phyloP scores from a whole-genome alignment of 345 rosid genomes.

The Pistacia vera region DNA sequence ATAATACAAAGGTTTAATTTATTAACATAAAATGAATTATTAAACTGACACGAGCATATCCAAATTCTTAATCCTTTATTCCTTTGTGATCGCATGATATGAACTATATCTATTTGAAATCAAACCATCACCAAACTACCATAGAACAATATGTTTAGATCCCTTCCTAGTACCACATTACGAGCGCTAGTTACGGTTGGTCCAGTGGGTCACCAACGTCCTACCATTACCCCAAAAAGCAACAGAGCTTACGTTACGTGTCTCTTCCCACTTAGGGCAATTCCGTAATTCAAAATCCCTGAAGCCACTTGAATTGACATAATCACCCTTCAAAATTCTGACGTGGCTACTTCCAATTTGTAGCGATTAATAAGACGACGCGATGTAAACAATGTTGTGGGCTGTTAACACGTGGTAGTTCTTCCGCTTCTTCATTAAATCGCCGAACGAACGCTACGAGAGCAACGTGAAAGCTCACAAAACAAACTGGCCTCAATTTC shows the following conservation, averaged over 20 bases:
- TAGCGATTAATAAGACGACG: not conserved
- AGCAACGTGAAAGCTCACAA: constrained; percentile 6
- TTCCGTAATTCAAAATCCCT: not conserved
- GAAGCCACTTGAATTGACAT: not conserved
- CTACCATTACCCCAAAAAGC: no score
- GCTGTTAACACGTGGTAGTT: constrained; percentile 1
- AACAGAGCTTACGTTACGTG: not conserved
- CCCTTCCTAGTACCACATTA: not conserved
- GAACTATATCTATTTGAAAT: no score
- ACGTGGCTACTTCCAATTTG: not conserved
- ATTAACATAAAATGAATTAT: no score
- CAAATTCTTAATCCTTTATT: no score
- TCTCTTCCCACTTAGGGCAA: not conserved
- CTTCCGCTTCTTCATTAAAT: constrained; percentile 21
- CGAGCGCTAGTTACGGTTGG: constrained; percentile 15
- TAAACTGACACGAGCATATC: no score
- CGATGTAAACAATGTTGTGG: constrained; percentile 32
- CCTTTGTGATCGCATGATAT: no score
- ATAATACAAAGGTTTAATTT: no score
- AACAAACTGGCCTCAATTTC: constrained; percentile 37
- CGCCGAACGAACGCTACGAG: constrained; percentile 26
- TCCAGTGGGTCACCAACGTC: constrained; percentile 16
- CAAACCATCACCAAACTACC: no score
- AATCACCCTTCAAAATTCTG: not conserved
- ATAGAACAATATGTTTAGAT: not conserved